Conservation (phyloP, 177 flowering plant species). For the Vitis hybrid region DNA sequence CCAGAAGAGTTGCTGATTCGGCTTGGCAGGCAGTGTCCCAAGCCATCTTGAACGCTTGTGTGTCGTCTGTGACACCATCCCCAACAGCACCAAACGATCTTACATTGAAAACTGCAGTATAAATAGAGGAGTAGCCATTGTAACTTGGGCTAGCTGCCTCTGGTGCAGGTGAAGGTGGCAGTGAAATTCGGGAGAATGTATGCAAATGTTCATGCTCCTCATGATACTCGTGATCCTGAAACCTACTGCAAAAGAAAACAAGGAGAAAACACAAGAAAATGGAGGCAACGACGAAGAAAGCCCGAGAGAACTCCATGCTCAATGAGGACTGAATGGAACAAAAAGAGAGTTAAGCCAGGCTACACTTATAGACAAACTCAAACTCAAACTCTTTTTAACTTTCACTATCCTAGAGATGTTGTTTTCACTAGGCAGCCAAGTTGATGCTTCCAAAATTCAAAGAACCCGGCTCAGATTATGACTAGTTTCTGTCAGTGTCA, state of each 20-base stretch:
- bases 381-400: background rate
- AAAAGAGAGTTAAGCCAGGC: background rate
- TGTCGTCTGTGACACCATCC: constrained; percentile 69
- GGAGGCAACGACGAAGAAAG: constrained; percentile 3
- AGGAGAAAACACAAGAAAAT: constrained; percentile 9
- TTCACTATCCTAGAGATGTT: constrained; percentile 9
- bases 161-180: constrained; percentile 42
- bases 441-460: constrained; percentile 9
- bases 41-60: constrained; percentile 74
- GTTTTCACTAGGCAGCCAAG: background rate
- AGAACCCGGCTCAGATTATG: constrained; percentile 6
- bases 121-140: background rate
- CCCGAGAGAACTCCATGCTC: constrained; percentile 7
- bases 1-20: constrained; percentile 41
- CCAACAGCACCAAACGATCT: constrained; percentile 74
- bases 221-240: constrained; percentile 2
- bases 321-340: constrained; percentile 2
- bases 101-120: constrained; percentile 34
- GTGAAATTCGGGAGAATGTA: constrained; percentile 17
- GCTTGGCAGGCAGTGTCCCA: constrained; percentile 75
- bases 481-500: constrained; percentile 3
- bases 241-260: constrained; percentile 14
- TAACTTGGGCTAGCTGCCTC: constrained; percentile 23
- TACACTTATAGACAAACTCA: constrained; percentile 8
- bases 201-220: constrained; percentile 3